Evolutionary conservation across 2,329 filamentous ascomycete genomes (phyloP).

Genomic region (Penicillium sp.): DNA sequence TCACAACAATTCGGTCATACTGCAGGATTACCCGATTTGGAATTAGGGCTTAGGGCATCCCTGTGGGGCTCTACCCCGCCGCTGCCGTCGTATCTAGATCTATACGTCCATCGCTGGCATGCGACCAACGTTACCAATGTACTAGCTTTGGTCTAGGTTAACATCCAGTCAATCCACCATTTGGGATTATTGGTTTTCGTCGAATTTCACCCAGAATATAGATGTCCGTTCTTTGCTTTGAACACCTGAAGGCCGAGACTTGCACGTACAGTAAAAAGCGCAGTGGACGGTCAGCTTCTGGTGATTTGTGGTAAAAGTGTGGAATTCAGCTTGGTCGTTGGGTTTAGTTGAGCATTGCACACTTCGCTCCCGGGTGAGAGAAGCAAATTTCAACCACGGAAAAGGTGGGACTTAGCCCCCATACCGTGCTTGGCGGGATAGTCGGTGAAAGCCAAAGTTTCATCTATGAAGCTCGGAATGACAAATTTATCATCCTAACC

Average conservation of each 20-base stretch:
- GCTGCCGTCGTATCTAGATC: not conserved
- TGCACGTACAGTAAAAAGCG: no score
- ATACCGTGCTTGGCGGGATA: not conserved
- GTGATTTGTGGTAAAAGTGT: no score
- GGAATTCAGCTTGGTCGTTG: not conserved
- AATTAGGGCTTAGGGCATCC: slow-evolving; percentile 38
- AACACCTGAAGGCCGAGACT: no score
- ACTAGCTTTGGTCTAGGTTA: not conserved
- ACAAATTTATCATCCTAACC: slow-evolving; percentile 1
- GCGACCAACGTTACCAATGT: no score
- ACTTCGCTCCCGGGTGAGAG: not conserved
- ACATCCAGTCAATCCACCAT: no score
- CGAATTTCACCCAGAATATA: no score
- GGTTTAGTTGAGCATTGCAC: not conserved
- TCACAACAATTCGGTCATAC: not conserved
- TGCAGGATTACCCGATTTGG: slow-evolving; percentile 9
- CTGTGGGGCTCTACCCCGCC: slow-evolving; percentile 30
- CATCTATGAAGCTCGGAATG: slow-evolving; percentile 1
- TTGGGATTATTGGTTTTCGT: no score
- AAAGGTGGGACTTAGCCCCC: not conserved
- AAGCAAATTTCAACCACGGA: not conserved
- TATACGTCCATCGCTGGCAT: not conserved
- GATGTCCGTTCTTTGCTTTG: no score
- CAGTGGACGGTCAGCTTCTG: no score
- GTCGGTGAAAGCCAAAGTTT: slow-evolving; percentile 1